Base-by-base conservation (phyloP, 805 yeast genomes). In the Tetrapisispora pingtungensis region DNA sequence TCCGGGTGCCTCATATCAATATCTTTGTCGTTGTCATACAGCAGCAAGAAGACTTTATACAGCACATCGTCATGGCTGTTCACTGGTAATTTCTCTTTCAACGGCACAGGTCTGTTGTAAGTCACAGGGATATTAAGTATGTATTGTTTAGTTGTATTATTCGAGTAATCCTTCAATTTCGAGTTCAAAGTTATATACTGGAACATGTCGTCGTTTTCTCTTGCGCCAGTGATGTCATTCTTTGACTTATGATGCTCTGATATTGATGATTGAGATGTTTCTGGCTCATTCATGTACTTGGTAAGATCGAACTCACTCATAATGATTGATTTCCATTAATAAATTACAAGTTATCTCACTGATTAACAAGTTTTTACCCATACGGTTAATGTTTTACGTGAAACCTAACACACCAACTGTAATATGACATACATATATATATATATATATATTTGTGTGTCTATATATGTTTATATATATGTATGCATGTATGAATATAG, bases 101-200 rank as follows among this genome's bases (percentile, higher is more conserved):
- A 72, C 1, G 95, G 95, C 50, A 67, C 67, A 36, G 89, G 88
- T 50, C 81, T 66, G 48, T 75, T 79, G 30, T 90, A 89, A 14
- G 88, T 80, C 8, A 84, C 84, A 1, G 93, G 93, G 46, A 84
- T 82, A 17, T 19, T 31, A 10, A 42, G 34, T 4, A 19, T 22
- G 18, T 18, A 36, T n/a, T 42, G 33, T n/a, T 42, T 15, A 7
- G 28, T 22, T 6, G 45, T 42, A 13, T 42, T 42, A 12, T 36
- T 36, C 12, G 45, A 36, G 26, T 42, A 42, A 26, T 42, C 33
- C 18, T 42, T 42, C 2, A 42, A 28, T 26, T 36, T 41, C 7
- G 44, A 33, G 7, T 36, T 42, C 5, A 36, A 20, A 4, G 39
- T 36, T 15, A 42, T 30, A 31, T 42, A 42, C n/a, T 36, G 40